A percentile compares a stretch with the other conserved stretches of the same genome.
These are phyloP conservation scores for Euphorbia peplus DNA, from an alignment of 345 rosid genomes.

Conservation along the genomic window DNA sequence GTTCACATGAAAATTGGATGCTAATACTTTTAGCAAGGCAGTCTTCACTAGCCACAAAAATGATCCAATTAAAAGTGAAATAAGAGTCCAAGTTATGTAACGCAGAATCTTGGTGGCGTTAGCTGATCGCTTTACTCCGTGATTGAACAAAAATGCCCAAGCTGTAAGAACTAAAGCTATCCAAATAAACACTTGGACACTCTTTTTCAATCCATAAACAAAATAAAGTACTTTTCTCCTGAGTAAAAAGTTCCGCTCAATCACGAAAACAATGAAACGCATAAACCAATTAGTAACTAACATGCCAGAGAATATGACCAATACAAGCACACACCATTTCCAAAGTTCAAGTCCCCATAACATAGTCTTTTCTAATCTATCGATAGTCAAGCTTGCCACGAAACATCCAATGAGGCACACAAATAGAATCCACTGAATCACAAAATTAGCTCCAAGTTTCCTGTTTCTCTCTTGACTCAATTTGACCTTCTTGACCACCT, in stretches of 20 bases:
- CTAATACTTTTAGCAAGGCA: constrained; percentile 64
- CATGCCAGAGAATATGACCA: constrained; percentile 73
- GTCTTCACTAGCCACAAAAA: constrained; percentile 70
- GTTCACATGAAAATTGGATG: constrained; percentile 75
- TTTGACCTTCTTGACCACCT: constrained; percentile 56
- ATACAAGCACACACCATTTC: constrained; percentile 81
- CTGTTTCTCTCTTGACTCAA: constrained; percentile 34
- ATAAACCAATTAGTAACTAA: constrained; percentile 71
- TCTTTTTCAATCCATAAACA: constrained; percentile 90
- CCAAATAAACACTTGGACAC: constrained; percentile 79
- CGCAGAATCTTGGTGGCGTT: constrained; percentile 41
- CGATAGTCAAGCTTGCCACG: constrained; percentile 55
- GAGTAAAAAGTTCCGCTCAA: constrained; percentile 69
- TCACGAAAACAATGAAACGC: constrained; percentile 67
- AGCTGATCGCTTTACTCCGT: constrained; percentile 36
- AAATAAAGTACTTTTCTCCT: constrained; percentile 78
- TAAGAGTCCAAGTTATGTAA: constrained; percentile 59
- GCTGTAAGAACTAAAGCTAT: constrained; percentile 55
- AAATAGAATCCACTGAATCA: constrained; percentile 52
- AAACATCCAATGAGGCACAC: constrained; percentile 35
- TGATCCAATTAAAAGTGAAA: constrained; percentile 55
- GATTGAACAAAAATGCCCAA: constrained; percentile 62
- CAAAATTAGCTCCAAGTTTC: constrained; percentile 30
- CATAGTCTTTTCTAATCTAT: constrained; percentile 23
- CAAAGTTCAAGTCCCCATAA: constrained; percentile 65